Conservation (phyloP, 2,329 filamentous ascomycete species). For the Fusarium begoniae region DNA sequence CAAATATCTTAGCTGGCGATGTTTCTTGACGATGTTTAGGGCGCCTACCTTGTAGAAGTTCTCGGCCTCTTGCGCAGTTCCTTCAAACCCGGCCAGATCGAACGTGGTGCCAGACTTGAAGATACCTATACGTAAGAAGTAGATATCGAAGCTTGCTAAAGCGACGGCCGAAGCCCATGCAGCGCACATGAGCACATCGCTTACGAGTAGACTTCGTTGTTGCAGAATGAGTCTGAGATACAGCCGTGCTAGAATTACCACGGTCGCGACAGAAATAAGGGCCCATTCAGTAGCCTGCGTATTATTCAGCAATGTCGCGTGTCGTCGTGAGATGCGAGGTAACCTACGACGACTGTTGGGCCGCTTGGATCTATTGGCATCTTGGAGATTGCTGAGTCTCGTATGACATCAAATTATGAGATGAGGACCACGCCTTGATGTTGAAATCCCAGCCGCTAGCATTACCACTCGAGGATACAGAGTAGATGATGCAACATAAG, state of each 20-base stretch:
- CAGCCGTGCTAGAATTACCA: slow-evolving; percentile 6
- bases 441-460: not conserved
- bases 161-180: not conserved
- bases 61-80: not conserved
- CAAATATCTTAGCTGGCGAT: not conserved
- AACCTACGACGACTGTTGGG: not conserved
- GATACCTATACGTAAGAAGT: not conserved
- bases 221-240: slow-evolving; percentile 8
- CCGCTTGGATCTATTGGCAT: slow-evolving; percentile 10
- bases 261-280: not conserved
- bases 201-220: not conserved
- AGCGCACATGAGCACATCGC: slow-evolving; percentile 14
- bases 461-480: not conserved
- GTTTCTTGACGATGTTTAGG: rapidly evolving
- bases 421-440: not conserved
- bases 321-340: rapidly evolving
- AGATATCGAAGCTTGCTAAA: not conserved
- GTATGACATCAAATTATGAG: not conserved
- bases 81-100: not conserved
- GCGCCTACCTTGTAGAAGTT: not conserved
- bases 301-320: not conserved
- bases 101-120: not conserved
- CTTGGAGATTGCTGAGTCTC: not conserved
- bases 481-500: not conserved
- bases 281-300: slow-evolving; percentile 5